Evolutionary conservation across 164 flowering plant species (phyloP).

Genomic region (Pachysandra terminalis): DNA sequence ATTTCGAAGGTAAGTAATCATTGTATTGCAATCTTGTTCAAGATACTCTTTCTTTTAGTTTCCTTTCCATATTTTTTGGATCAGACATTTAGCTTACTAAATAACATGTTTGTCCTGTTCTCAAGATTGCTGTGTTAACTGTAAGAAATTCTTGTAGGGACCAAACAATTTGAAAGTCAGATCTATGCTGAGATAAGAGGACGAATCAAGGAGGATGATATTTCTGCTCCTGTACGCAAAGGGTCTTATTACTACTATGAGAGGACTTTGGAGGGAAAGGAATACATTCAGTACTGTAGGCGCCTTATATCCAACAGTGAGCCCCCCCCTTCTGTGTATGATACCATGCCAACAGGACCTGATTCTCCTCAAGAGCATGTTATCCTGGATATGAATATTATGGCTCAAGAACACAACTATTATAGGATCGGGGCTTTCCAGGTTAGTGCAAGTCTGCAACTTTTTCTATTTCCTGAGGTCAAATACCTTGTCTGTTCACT

Average conservation of each 20-base stretch:
- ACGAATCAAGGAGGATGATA: conserved; percentile 85
- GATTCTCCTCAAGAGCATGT: conserved; percentile 75
- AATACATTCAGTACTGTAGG: conserved; percentile 80
- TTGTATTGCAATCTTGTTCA: background rate
- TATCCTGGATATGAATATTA: conserved; percentile 79
- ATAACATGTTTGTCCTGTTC: background rate
- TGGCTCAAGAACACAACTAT: conserved; percentile 56
- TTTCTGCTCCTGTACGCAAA: conserved; percentile 66
- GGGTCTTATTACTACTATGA: conserved; percentile 73
- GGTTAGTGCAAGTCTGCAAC: conserved; percentile 34
- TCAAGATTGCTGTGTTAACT: background rate
- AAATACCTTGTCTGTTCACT: background rate
- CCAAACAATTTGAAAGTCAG: conserved; percentile 55
- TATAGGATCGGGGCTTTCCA: conserved; percentile 66
- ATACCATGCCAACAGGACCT: conserved; percentile 65
- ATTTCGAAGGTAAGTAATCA: background rate
- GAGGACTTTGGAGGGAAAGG: conserved; percentile 72
- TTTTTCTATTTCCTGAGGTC: background rate
- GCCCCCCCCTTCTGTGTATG: conserved; percentile 50
- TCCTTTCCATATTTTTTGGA: background rate
- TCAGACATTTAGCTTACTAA: background rate
- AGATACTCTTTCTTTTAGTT: no score
- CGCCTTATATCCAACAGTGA: conserved; percentile 34
- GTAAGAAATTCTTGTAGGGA: conserved; percentile 31
- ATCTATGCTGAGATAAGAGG: conserved; percentile 73